Evolutionary conservation across 2,329 filamentous ascomycete species (phyloP), one percentile per base, ranked within the genome.

Genomic region (Penicillium psychrosexuale): DNA sequence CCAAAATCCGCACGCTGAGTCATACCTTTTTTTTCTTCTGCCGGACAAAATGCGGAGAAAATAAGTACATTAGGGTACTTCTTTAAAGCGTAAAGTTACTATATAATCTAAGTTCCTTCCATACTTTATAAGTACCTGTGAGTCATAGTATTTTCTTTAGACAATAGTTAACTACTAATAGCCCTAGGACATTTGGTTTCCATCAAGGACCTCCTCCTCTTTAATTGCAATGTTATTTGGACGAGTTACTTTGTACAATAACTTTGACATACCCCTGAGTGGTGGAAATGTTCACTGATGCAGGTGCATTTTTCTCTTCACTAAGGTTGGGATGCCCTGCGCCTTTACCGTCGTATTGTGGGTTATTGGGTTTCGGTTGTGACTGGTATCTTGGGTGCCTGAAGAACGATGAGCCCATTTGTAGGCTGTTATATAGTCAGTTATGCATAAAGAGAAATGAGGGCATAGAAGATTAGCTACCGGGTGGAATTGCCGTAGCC

Each of bases 401-500:
- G 82, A 4, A 88, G 74, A 63, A 87, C 83, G 53, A 87, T 83
- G 47, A 87, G 70, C 2, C 84, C 84, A 62, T 87, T 86, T 1
- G 82, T 79, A 27, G 85, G 84, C 85, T 87, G 64, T 31, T 13
- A n/a, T 15, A 15, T 3, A 8, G 33, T 61, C 24, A 61, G 55
- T 33, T 39, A 3, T 39, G n/a, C 13, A 22, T 17, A 34, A 15
- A n/a, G 22, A 47, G 7, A 50, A 12, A 15, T n/a, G 56, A 51
- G 56, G 37, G 28, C 45, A 8, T 27, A 11, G 3, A 37, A 12
- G 51, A 38, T 37, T 11, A 38, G 47, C 77, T 73, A 92, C 89
- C 58, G 91, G 90, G 60, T 86, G 87, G 69, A 96, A 97, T 72
- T 97, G 92, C 64, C 94, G 83, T 66, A 99, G 75, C 58, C 82